phyloP scores from a whole-genome alignment of 148 eudicot genomes.

The Spergularia marina region DNA sequence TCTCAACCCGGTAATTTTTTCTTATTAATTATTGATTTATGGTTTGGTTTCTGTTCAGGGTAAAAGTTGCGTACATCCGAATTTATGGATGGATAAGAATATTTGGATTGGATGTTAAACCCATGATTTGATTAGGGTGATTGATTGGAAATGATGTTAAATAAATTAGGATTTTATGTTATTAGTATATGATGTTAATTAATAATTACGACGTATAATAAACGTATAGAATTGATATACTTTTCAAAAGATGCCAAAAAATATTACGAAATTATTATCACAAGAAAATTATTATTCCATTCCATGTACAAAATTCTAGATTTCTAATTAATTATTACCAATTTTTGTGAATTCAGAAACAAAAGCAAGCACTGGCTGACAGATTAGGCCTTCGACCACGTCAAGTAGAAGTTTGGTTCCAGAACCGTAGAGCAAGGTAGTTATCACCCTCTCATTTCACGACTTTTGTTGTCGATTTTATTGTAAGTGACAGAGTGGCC shows the following conservation, averaged over 20 bases:
- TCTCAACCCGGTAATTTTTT: constrained; percentile 55
- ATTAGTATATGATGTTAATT: too few relatives aligned
- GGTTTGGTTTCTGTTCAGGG: too few relatives aligned
- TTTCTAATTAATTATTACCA: neutral
- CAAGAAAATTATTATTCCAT: too few relatives aligned
- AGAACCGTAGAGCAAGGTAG: constrained; percentile 76
- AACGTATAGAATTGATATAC: too few relatives aligned
- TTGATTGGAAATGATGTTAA: too few relatives aligned
- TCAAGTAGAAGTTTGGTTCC: constrained; percentile 97
- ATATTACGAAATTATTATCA: too few relatives aligned
- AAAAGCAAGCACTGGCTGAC: constrained; percentile 75
- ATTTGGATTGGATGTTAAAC: too few relatives aligned
- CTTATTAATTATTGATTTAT: neutral
- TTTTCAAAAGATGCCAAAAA: too few relatives aligned
- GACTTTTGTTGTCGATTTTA: neutral
- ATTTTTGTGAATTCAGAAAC: constrained; percentile 41
- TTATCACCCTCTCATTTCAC: neutral
- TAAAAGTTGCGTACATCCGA: neutral
- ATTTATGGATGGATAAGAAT: neutral
- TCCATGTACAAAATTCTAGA: too few relatives aligned
- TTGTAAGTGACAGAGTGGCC: neutral
- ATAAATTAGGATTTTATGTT: too few relatives aligned
- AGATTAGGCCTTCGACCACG: constrained; percentile 69
- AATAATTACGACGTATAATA: too few relatives aligned
- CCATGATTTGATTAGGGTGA: too few relatives aligned